A percentile compares a stretch with the other conserved stretches of the same genome.
Conservation (phyloP, 352 stramenopile species). For the Globisporangium parvum region DNA sequence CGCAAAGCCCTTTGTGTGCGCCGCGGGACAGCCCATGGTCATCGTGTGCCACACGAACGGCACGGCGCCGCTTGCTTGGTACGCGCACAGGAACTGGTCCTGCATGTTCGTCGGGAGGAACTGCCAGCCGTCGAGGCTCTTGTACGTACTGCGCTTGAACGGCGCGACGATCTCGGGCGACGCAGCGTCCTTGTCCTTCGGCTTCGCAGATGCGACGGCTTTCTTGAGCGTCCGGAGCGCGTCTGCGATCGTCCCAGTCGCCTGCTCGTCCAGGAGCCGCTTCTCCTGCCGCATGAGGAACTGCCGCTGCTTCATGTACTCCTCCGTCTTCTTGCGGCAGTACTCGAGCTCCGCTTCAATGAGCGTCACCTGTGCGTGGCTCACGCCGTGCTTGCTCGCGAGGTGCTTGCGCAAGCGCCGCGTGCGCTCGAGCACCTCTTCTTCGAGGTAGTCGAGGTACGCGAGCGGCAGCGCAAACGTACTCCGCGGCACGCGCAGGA, state of each 20-base stretch:
- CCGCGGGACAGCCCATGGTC: conserved; percentile 79
- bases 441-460: conserved; percentile 69
- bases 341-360: conserved; percentile 52
- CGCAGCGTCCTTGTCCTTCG: conserved; percentile 15
- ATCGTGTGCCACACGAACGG: conserved; percentile 81
- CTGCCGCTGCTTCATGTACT: conserved; percentile 70
- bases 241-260: conserved; percentile 36
- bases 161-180: conserved; percentile 37
- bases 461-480: conserved; percentile 72
- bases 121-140: conserved; percentile 72
- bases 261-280: conserved; percentile 45
- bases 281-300: conserved; percentile 78
- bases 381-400: conserved; percentile 10
- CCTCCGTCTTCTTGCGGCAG: conserved; percentile 59
- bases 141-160: conserved; percentile 85
- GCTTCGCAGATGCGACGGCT: conserved; percentile 6
- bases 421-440: conserved; percentile 48
- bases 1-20: conserved; percentile 76
- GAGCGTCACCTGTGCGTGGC: conserved; percentile 21
- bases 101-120: conserved; percentile 85
- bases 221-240: conserved; percentile 15
- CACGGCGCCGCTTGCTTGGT: conserved; percentile 23
- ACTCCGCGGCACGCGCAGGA: conserved; percentile 60
- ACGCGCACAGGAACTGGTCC: conserved; percentile 66
- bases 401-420: conserved; percentile 47